phyloP scores from a whole-genome alignment of 257 asterid genomes.

The Schizonepeta tenuifolia region DNA sequence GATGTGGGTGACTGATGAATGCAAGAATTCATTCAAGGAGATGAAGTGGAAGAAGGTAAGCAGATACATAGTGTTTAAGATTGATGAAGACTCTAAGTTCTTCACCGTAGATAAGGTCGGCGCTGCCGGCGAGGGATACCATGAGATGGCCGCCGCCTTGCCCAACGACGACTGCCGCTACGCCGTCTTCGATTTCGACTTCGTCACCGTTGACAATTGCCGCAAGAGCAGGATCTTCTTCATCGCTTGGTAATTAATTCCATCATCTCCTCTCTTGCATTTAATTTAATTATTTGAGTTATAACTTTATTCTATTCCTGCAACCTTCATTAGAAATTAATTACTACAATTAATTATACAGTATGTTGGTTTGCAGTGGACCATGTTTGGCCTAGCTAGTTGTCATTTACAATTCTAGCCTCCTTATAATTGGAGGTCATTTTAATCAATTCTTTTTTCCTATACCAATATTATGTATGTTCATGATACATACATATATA shows the following conservation, averaged over 20 bases:
- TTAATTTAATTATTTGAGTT: too few species aligned
- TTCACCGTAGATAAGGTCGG: slow-evolving; percentile 89
- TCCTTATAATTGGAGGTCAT: background rate
- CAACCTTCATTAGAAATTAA: background rate
- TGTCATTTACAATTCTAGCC: background rate
- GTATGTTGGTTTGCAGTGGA: background rate
- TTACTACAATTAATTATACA: background rate
- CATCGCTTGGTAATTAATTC: slow-evolving; percentile 72
- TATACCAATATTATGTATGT: background rate
- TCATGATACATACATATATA: background rate
- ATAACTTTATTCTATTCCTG: background rate
- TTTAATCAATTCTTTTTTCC: background rate
- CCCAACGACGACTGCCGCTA: slow-evolving; percentile 93
- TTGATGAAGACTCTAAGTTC: slow-evolving; percentile 67
- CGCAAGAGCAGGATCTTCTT: slow-evolving; percentile 95
- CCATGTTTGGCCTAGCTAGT: background rate
- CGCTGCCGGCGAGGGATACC: slow-evolving; percentile 71
- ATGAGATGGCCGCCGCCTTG: slow-evolving; percentile 72
- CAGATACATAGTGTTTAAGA: slow-evolving; percentile 80
- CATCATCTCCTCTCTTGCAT: too few species aligned
- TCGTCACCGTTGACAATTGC: slow-evolving; percentile 89
- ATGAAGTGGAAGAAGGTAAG: slow-evolving; percentile 95
- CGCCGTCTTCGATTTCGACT: slow-evolving; percentile 92
- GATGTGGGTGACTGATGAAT: slow-evolving; percentile 89
- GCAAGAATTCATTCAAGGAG: slow-evolving; percentile 90